Conservation (phyloP, 495 filamentous ascomycete genomes). For the Hypoxylon fuscum region DNA sequence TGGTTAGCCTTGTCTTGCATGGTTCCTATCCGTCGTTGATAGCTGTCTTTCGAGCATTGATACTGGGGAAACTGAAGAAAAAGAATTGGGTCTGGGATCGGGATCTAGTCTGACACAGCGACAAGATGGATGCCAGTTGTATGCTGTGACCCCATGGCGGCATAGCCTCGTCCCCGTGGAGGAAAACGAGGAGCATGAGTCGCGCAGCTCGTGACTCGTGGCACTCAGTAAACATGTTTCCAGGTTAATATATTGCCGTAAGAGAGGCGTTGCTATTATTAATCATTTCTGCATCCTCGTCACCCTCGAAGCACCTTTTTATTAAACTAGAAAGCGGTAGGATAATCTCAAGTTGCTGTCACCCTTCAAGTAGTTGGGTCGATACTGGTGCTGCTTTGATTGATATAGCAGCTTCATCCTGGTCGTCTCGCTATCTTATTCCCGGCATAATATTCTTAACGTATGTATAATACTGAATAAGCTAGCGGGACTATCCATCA, state of each 20-base stretch:
- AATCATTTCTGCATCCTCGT: background rate
- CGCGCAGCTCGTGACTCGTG: conserved; percentile 31
- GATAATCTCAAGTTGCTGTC: conserved; percentile 2
- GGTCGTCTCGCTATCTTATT: conserved; percentile 2
- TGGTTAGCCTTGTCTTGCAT: conserved; percentile 4
- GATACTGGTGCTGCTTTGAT: conserved; percentile 12
- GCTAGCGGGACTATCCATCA: conserved; percentile 9
- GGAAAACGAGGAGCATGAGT: conserved; percentile 24
- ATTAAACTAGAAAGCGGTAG: background rate
- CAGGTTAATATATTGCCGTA: conserved; percentile 3
- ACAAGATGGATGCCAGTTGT: conserved; percentile 13
- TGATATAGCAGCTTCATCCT: background rate
- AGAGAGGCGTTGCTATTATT: conserved; percentile 13
- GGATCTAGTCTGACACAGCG: background rate
- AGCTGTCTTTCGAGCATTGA: background rate
- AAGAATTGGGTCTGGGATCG: background rate
- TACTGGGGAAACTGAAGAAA: background rate
- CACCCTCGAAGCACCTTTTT: background rate
- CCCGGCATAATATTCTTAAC: background rate
- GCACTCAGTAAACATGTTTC: conserved; percentile 7
- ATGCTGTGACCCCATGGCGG: conserved; percentile 14
- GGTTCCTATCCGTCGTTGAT: background rate
- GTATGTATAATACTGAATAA: conserved; percentile 5
- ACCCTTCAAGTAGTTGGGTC: conserved; percentile 6
- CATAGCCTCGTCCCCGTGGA: conserved; percentile 20